Base-by-base conservation (phyloP, 495 filamentous ascomycete genomes). In the Trichoderma erinaceum region DNA sequence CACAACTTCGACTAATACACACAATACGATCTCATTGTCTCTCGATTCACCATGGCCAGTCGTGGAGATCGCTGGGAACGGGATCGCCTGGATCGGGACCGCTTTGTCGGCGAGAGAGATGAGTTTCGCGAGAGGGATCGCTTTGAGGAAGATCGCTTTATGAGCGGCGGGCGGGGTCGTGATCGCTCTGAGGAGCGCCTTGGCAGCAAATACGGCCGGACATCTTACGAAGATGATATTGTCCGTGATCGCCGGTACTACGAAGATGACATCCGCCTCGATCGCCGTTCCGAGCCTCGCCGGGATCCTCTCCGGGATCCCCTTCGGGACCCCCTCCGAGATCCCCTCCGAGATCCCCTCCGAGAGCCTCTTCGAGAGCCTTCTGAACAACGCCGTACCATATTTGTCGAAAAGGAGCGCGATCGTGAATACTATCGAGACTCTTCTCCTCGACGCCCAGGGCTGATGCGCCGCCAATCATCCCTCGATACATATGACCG, bases 401-500 rank as follows among this genome's bases (percentile, higher is more conserved):
- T 77, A 6, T 70, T 77, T 35, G 66, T 78, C 25, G 73, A 78
- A 61, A 74, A 73, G 65, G 77, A 80, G 66, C 72, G 68, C 61
- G 71, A 73, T 11, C 75, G 79, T 61, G 80, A 74, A 27, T 68
- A 70, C 23, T 71, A 58, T 43, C 66, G 66, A 1, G 46, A 50
- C 58, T 25, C 41, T 15, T 64, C 70, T 46, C 74, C 77, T 38
- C 71, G 73, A 38, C 78, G 75, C 7, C 72, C 75, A 10, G 72
- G 69, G 23, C 23, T 80, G 50, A 16, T 79, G 63, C 73, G 80
- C 44, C 76, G 80, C 1, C 80, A 80, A 68, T 82, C 80, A 13
- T 82, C 80, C 44, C 72, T 83, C 25, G 81, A 83, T 43, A 83
- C 76, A 8, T 82, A 80, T 67, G 80, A 83, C 69, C 82, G 85